These are phyloP conservation scores for Didymella sp. DNA, from an alignment of 2,329 filamentous ascomycete genomes.

Conservation along the genomic window DNA sequence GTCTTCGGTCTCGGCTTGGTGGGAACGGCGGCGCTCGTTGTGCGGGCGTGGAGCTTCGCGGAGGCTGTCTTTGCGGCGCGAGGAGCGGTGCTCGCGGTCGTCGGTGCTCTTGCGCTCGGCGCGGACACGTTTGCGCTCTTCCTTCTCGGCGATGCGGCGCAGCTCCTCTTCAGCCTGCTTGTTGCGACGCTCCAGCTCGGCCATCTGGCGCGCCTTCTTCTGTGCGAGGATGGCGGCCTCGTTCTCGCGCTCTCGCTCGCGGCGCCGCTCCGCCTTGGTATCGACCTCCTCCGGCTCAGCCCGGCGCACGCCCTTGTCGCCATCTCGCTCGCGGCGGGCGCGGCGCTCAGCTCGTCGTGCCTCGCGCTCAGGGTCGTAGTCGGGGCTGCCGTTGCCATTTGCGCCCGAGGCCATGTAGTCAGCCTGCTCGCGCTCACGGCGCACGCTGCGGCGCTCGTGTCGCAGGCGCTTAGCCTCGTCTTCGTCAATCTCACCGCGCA, in stretches of 20 bases:
- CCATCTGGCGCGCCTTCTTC: constrained; percentile 48
- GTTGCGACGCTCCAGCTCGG: constrained; percentile 49
- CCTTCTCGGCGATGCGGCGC: constrained; percentile 51
- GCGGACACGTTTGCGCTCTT: constrained; percentile 42
- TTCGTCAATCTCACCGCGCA: constrained; percentile 43
- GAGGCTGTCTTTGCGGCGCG: constrained; percentile 46
- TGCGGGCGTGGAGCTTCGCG: constrained; percentile 40
- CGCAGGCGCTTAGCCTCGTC: constrained; percentile 49
- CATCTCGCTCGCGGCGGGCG: constrained; percentile 38
- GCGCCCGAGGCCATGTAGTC: constrained; percentile 37
- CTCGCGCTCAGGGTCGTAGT: constrained; percentile 47
- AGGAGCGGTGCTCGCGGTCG: constrained; percentile 43
- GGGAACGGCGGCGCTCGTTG: constrained; percentile 45
- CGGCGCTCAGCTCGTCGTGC: constrained; percentile 48
- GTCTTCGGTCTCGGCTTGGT: constrained; percentile 48
- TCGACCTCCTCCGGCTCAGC: constrained; percentile 47
- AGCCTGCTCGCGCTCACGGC: constrained; percentile 37
- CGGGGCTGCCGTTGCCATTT: constrained; percentile 39
- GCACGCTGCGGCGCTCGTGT: constrained; percentile 47
- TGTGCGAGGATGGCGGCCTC: constrained; percentile 44
- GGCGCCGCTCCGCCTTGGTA: constrained; percentile 46
- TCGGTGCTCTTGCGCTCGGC: constrained; percentile 45
- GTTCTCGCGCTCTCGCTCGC: constrained; percentile 48
- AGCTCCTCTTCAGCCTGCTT: constrained; percentile 48
- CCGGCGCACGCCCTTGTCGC: constrained; percentile 46